These are phyloP conservation scores for Pythium phragmiticola DNA, from an alignment of 352 stramenopile species.

Conservation along the genomic window DNA sequence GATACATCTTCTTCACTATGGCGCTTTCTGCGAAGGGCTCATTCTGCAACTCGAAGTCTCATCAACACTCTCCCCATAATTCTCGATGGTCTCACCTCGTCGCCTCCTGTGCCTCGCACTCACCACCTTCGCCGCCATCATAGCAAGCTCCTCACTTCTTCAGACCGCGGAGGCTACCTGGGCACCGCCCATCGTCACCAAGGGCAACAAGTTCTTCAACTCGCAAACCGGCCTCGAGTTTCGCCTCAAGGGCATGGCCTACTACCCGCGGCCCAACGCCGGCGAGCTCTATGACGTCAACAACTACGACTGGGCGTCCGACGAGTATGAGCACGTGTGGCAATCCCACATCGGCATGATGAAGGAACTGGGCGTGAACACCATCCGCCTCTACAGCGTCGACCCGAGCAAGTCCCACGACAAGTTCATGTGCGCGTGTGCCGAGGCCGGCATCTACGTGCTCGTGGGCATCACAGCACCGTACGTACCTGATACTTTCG, in stretches of 20 bases:
- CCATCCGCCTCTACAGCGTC: constrained; percentile 63
- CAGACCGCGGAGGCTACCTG: constrained; percentile 26
- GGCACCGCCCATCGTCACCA: constrained; percentile 44
- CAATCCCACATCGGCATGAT: constrained; percentile 46
- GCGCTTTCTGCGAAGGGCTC: not conserved
- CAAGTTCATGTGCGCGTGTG: constrained; percentile 78
- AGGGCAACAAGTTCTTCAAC: constrained; percentile 88
- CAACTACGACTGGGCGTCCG: constrained; percentile 63
- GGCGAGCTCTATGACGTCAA: constrained; percentile 46
- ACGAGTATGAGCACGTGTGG: constrained; percentile 63
- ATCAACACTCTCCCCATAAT: not conserved
- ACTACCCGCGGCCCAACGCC: constrained; percentile 65
- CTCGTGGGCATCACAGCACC: constrained; percentile 59
- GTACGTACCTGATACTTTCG: constrained; percentile 19
- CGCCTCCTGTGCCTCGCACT: not conserved
- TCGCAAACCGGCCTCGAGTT: constrained; percentile 62
- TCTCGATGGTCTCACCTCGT: not conserved
- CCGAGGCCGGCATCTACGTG: constrained; percentile 72
- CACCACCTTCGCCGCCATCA: not conserved
- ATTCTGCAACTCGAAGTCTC: not conserved
- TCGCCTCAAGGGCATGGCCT: constrained; percentile 66
- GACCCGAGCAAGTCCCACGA: constrained; percentile 63
- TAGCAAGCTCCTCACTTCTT: not conserved
- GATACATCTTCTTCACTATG: not conserved
- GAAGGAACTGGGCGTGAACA: constrained; percentile 60